Evolutionary conservation across 2,329 filamentous ascomycete genomes (phyloP), one percentile per base, ranked within the genome.

Genomic region (Cercospora nicotianae): DNA sequence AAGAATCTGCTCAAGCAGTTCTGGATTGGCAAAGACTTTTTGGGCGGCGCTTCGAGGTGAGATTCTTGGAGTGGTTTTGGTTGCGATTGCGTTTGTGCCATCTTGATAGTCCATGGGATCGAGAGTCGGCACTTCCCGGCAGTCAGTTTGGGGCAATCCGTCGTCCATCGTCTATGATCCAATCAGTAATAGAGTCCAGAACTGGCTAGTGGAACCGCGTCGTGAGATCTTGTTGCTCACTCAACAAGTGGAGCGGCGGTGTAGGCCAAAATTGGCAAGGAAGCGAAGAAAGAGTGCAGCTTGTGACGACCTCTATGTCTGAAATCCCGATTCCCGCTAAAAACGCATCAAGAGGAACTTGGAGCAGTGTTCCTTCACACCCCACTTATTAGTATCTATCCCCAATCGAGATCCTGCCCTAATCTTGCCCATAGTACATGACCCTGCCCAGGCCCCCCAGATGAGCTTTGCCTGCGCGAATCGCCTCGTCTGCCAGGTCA

Each of bases 401-500:
- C 16, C 12, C 9, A 6, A 18, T 5, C n/a, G 3, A 9, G 30
- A 18, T 5, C 18, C 28, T 16, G 13, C 36, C 20, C 36, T 65
- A 36, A 28, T 67, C 61, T n/a, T 67, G 53, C 31, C 69, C 69
- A 59, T 69, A 69, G 45, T 70, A 70, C 36, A 67, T 64, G 28
- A 71, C 66, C 55, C 65, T 69, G 31, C 66, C 58, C 62, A 73
- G 48, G 2, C 63, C 66, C 2, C 64, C 70, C 23, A 72, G 53
- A 68, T 73, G 71, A 18, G 63, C 67, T 26, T 65, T 67, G 2
- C 70, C 71, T 3, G 71, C 71, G 23, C 63, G 58, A 20, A 73
- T 66, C 6, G 71, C 71, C 63, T 72, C 67, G 39, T 73, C 71
- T 30, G 71, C 71, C 33, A 73, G 63, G n/a, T 73, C 67, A 2